Evolutionary conservation across 2,329 filamentous ascomycete species (phyloP), one percentile per base, ranked within the genome.

Genomic region (Pestalotiopsis sp.): DNA sequence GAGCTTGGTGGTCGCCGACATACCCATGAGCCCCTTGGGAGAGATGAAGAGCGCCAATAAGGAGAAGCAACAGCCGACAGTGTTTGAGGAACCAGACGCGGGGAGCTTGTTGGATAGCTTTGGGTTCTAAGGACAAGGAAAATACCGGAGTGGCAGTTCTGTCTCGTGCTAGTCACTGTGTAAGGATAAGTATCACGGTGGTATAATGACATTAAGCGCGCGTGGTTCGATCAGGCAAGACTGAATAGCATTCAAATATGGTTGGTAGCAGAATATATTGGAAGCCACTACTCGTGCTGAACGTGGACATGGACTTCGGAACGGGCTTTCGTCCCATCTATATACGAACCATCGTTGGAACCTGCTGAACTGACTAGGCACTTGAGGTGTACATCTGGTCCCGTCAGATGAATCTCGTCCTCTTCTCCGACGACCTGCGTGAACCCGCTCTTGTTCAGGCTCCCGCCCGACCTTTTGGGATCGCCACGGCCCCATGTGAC

Each of bases 1-100:
- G 78, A 95, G 92, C 64, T 83, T 97, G 9, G 92, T 97, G 2
- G 92, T 97, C 4, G 92, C 92, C 41, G 94, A 97, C 79, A 75
- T 91, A 70, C 89, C 90, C 0, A 71, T 82, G 14, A 79, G 82
- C 45, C 77, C 80, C 1, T 70, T 80, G 3, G 72, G 83, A 3
- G 82, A 84, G 39, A 80, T 82, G 76, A 84, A 78, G 76, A 81
- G 77, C 61, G 82, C 76, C 72, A 84, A 76, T 41, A 72, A 80
- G 74, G 80, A 74, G 77, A 87, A 91, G 75, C 85, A 88, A 14
- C 86, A 91, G 17, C 90, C 94, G 1, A 94, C 92, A 23, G 90
- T 91, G 71, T 98, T 98, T 78, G 87, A 97, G 74, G 96, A 99
- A 80, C 96, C 96, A n/a, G 94, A 97, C 82, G 88, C 93, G 36